Evolutionary conservation across 2,329 filamentous ascomycete species (phyloP).

Genomic region (Emergomyces orientalis): DNA sequence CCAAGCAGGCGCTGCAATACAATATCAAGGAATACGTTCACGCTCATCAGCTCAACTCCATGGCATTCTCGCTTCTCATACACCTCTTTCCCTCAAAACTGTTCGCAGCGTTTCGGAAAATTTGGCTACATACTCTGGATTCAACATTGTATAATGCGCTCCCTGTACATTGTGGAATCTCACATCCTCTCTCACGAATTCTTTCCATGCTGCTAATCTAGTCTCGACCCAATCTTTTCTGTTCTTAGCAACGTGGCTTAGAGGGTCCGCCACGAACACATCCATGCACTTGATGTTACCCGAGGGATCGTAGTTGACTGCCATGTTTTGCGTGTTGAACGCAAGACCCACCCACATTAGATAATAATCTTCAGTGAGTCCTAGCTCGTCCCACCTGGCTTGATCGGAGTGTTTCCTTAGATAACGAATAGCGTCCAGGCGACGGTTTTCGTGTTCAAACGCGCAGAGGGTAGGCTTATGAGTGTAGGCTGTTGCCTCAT

Average conservation of each 20-base stretch:
- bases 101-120: background rate
- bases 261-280: slow-evolving; percentile 32
- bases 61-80: background rate
- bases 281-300: slow-evolving; percentile 31
- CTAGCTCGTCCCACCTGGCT: slow-evolving; percentile 25
- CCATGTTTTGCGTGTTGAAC: slow-evolving; percentile 28
- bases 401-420: slow-evolving; percentile 15
- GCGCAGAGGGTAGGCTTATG: slow-evolving; percentile 16
- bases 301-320: slow-evolving; percentile 34
- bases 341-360: slow-evolving; percentile 23
- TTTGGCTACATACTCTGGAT: slow-evolving; percentile 21
- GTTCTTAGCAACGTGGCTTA: slow-evolving; percentile 21
- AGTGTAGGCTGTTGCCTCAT: slow-evolving; percentile 18
- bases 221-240: slow-evolving; percentile 12
- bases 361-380: slow-evolving; percentile 19
- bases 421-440: slow-evolving; percentile 1
- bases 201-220: slow-evolving; percentile 24
- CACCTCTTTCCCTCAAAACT: background rate
- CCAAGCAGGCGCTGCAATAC: background rate
- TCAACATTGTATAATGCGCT: slow-evolving; percentile 30
- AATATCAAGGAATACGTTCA: no score
- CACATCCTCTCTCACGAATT: slow-evolving; percentile 19
- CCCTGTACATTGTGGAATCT: slow-evolving; percentile 26
- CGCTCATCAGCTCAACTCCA: background rate
- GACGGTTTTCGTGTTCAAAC: slow-evolving; percentile 12